Evolutionary conservation across 2,329 filamentous ascomycete genomes (phyloP).

Genomic region (Colletotrichum trifolii): DNA sequence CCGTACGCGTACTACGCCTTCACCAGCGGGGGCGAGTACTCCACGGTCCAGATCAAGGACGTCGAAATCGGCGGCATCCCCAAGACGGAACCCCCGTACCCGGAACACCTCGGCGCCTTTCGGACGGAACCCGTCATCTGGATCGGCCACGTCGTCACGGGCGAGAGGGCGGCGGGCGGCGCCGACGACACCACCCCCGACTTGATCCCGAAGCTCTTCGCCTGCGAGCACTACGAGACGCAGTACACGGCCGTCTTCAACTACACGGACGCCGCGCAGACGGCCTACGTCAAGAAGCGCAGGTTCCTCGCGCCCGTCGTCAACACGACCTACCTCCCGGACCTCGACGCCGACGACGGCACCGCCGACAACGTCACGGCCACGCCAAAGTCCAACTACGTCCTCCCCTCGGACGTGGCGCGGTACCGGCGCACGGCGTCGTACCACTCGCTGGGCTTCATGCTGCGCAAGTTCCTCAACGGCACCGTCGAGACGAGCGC

Average conservation of each 20-base stretch:
- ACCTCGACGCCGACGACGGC: constrained; percentile 44
- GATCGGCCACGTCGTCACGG: constrained; percentile 44
- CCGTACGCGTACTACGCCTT: constrained; percentile 46
- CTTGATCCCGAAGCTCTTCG: constrained; percentile 47
- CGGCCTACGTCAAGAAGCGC: constrained; percentile 39
- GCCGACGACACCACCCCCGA: constrained; percentile 39
- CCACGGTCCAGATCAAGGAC: constrained; percentile 39
- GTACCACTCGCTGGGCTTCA: constrained; percentile 47
- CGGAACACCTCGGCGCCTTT: constrained; percentile 46
- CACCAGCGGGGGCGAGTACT: constrained; percentile 45
- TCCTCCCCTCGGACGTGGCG: constrained; percentile 40
- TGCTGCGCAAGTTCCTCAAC: constrained; percentile 46
- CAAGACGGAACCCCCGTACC: constrained; percentile 39
- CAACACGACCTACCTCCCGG: constrained; percentile 43
- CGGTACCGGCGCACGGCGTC: constrained; percentile 44
- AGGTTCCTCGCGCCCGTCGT: constrained; percentile 42
- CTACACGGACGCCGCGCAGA: constrained; percentile 43
- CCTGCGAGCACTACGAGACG: constrained; percentile 49
- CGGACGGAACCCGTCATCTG: constrained; percentile 50
- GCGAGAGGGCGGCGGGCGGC: constrained; percentile 35
- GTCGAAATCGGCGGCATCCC: constrained; percentile 44
- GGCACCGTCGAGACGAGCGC: constrained; percentile 44
- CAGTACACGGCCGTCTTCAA: constrained; percentile 46
- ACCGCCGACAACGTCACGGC: constrained; percentile 47
- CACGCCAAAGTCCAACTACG: constrained; percentile 42